Conservation (phyloP, 2,329 filamentous ascomycete genomes). For the Chalara sp. region DNA sequence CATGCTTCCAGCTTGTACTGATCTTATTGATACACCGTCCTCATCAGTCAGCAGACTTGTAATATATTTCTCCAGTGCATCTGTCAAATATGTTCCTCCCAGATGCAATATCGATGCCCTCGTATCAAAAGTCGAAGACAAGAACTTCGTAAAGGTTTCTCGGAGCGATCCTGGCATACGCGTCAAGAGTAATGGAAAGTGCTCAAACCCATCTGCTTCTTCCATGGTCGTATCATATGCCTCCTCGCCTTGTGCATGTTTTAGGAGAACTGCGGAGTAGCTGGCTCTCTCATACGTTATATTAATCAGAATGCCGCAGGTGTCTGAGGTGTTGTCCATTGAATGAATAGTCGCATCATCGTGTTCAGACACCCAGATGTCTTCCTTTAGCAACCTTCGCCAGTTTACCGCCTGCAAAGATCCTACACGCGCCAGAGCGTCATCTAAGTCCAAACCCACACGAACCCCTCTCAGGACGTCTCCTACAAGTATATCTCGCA, state of each 20-base stretch:
- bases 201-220: slow-evolving; percentile 28
- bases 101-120: slow-evolving; percentile 31
- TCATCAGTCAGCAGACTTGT: slow-evolving; percentile 15
- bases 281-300: slow-evolving; percentile 24
- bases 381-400: slow-evolving; percentile 34
- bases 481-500: slow-evolving; percentile 37
- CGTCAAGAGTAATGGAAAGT: slow-evolving; percentile 36
- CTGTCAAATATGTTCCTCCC: slow-evolving; percentile 29
- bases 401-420: slow-evolving; percentile 35
- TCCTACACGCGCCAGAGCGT: slow-evolving; percentile 30
- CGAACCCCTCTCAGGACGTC: slow-evolving; percentile 39
- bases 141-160: slow-evolving; percentile 35
- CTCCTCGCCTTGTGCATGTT: slow-evolving; percentile 3
- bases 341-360: slow-evolving; percentile 4
- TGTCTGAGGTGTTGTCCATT: slow-evolving; percentile 13
- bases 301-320: slow-evolving; percentile 19
- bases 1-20: slow-evolving; percentile 3
- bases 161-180: slow-evolving; percentile 38
- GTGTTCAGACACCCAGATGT: slow-evolving; percentile 22
- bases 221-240: slow-evolving; percentile 11
- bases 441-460: slow-evolving; percentile 31
- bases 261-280: slow-evolving; percentile 23
- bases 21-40: slow-evolving; percentile 12
- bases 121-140: slow-evolving; percentile 36
- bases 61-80: slow-evolving; percentile 24